Percentiles rank a stretch among this genome's conserved stretches.
phyloP scores from a whole-genome alignment of 768 basidiomycete species.

The Xerocomus brunneocitrinus region DNA sequence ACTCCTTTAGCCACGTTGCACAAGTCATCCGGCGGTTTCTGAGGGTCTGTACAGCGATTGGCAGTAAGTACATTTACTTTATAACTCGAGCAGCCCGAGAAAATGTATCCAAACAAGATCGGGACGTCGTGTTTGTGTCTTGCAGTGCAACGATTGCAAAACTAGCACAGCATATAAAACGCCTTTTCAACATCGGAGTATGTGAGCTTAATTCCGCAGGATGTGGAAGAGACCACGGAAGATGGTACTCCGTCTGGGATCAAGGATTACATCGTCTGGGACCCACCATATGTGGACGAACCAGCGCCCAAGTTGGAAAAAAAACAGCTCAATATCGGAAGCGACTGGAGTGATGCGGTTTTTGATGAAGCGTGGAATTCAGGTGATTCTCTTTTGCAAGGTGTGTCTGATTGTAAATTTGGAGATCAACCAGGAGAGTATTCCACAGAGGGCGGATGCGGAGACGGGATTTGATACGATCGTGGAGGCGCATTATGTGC shows the following conservation, averaged over 20 bases:
- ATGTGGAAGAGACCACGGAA: conserved; percentile 64
- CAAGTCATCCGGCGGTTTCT: conserved; percentile 72
- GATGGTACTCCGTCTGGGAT: conserved; percentile 80
- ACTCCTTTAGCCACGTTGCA: conserved; percentile 62
- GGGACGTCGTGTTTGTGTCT: conserved; percentile 60
- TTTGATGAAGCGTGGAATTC: conserved; percentile 75
- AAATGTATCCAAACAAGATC: conserved; percentile 35
- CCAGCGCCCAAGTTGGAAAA: conserved; percentile 49
- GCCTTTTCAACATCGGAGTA: conserved; percentile 63
- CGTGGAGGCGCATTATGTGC: conserved; percentile 48
- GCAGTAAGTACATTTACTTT: conserved; percentile 47
- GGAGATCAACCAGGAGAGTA: conserved; percentile 34
- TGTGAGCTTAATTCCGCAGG: conserved; percentile 24
- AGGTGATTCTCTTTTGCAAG: conserved; percentile 88
- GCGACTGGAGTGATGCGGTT: conserved; percentile 70
- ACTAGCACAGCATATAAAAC: conserved; percentile 69
- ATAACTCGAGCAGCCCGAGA: background rate
- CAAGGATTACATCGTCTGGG: conserved; percentile 82
- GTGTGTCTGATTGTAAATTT: conserved; percentile 49
- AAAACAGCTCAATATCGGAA: conserved; percentile 57
- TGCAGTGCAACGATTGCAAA: conserved; percentile 87
- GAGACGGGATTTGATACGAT: conserved; percentile 44
- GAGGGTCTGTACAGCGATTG: conserved; percentile 69
- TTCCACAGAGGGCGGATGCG: conserved; percentile 32
- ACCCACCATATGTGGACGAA: conserved; percentile 54